Conservation (phyloP, 78 protist genomes). For the Pelomyxa schiedti region DNA sequence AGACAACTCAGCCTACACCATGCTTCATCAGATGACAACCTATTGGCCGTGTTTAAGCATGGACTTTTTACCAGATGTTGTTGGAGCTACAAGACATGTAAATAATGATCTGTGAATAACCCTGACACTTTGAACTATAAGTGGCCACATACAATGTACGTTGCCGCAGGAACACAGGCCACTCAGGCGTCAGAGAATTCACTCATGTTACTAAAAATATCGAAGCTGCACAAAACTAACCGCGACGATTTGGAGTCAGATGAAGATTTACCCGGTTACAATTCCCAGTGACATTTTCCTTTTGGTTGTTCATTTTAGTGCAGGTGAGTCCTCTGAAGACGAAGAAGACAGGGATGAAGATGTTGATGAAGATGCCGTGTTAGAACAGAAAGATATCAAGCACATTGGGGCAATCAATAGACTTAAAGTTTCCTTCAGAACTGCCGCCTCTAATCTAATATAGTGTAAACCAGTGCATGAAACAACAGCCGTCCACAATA, state of each 20-base stretch:
- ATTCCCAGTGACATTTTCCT: too few relatives aligned
- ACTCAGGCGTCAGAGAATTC: conserved; percentile 19
- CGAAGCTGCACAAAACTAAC: conserved; percentile 32
- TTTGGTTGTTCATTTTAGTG: too few relatives aligned
- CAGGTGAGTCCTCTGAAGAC: too few relatives aligned
- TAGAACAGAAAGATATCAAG: conserved; percentile 8
- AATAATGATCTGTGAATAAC: too few relatives aligned
- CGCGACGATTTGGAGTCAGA: too few relatives aligned
- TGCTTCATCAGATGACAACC: conserved; percentile 22
- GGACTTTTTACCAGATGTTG: conserved; percentile 54
- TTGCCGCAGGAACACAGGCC: conserved; percentile 61
- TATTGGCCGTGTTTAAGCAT: conserved; percentile 78
- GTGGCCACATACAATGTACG: conserved; percentile 30
- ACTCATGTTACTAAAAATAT: conserved; percentile 15
- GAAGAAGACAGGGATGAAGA: conserved; percentile 32
- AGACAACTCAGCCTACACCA: conserved; percentile 48
- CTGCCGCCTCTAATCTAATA: too few relatives aligned
- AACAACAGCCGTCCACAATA: background rate
- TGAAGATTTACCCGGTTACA: too few relatives aligned
- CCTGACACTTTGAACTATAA: too few relatives aligned
- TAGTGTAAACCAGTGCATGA: too few relatives aligned
- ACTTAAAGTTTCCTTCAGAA: too few relatives aligned
- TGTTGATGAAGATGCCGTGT: conserved; percentile 32
- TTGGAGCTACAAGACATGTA: conserved; percentile 15
- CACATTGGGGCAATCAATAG: conserved; percentile 57